Evolutionary conservation across 352 stramenopile genomes (phyloP).

Genomic region (Phytophthora cactorum): DNA sequence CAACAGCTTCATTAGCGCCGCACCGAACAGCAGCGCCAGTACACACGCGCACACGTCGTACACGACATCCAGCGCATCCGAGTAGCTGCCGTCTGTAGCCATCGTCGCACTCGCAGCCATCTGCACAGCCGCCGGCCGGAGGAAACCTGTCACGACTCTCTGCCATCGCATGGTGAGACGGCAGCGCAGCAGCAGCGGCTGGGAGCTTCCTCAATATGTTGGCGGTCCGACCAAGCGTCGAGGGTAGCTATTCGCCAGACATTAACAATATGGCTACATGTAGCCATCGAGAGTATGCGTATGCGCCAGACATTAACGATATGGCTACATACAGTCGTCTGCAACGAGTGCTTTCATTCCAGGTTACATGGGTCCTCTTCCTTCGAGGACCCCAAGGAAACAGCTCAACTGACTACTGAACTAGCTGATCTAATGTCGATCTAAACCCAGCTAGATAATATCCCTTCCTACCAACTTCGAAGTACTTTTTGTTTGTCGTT

Average conservation of each 20-base stretch:
- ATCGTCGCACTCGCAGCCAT: conserved; percentile 11
- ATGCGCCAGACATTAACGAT: conserved; percentile 6
- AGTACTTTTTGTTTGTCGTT: not conserved
- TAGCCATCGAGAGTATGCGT: conserved; percentile 4
- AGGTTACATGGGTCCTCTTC: conserved; percentile 21
- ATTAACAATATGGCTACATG: conserved; percentile 22
- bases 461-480: conserved; percentile 3
- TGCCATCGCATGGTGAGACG: conserved; percentile 27
- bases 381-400: conserved; percentile 14
- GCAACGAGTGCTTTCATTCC: no score
- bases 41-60: conserved; percentile 54
- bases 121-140: conserved; percentile 17
- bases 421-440: conserved; percentile 4
- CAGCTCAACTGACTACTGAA: conserved; percentile 13
- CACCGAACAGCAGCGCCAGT: conserved; percentile 47
- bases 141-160: conserved; percentile 17
- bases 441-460: conserved; percentile 11
- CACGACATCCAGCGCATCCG: conserved; percentile 28
- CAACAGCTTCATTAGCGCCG: conserved; percentile 54
- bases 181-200: not conserved
- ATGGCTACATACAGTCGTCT: conserved; percentile 22
- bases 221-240: not conserved
- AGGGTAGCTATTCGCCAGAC: not conserved
- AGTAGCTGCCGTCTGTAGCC: conserved; percentile 3
- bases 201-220: not conserved